These are phyloP conservation scores for Nowakowskiella sp. DNA, from an alignment of 192 early-diverging fungal genomes.

Conservation along the genomic window DNA sequence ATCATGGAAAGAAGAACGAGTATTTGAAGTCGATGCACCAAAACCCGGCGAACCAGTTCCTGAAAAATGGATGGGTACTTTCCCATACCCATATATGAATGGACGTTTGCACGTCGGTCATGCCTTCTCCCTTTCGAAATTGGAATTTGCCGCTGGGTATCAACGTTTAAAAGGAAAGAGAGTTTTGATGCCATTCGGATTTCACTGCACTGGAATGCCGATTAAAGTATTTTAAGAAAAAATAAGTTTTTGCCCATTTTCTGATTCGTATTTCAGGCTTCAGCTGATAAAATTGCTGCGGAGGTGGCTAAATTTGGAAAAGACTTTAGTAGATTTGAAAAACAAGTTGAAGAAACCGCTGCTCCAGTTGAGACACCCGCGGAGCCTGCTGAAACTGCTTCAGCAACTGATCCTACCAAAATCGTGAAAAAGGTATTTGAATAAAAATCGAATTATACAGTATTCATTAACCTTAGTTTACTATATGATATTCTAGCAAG, in stretches of 20 bases:
- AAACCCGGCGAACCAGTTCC: constrained; percentile 45
- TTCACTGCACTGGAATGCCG: constrained; percentile 99
- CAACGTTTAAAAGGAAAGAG: constrained; percentile 88
- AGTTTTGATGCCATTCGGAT: constrained; percentile 90
- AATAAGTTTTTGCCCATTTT: constrained; percentile 1
- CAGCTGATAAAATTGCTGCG: constrained; percentile 75
- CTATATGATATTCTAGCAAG: constrained; percentile 30
- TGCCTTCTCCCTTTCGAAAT: constrained; percentile 91
- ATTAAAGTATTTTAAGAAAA: constrained; percentile 73
- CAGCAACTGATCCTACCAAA: constrained; percentile 53
- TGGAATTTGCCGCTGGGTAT: constrained; percentile 93
- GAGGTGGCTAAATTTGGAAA: constrained; percentile 79
- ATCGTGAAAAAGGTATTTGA: constrained; percentile 46
- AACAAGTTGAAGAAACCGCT: constrained; percentile 2
- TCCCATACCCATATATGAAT: constrained; percentile 98
- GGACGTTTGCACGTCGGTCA: constrained; percentile 90
- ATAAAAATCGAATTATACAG: neutral
- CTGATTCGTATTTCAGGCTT: constrained; percentile 46
- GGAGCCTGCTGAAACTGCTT: no score
- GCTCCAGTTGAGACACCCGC: neutral
- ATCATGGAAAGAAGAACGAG: constrained; percentile 65
- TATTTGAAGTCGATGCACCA: constrained; percentile 86
- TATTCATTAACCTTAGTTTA: neutral
- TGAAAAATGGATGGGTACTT: constrained; percentile 87
- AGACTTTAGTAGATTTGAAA: constrained; percentile 48